Conservation (phyloP, 768 basidiomycete genomes). For the Mycena amicta region DNA sequence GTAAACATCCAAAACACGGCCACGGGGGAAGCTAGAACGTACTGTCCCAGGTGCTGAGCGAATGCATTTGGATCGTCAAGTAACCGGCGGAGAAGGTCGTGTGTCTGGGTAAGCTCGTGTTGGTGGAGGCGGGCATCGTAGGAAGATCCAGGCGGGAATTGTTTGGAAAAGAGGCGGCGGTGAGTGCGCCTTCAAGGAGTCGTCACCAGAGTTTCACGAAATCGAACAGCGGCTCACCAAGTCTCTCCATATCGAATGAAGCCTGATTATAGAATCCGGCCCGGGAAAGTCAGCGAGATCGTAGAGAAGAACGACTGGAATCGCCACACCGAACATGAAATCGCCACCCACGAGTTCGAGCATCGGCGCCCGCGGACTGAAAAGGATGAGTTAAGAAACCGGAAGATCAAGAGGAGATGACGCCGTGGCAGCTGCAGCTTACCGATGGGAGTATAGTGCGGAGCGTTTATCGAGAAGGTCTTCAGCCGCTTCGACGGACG, state of each 20-base stretch:
- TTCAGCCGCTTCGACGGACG: constrained; percentile 37
- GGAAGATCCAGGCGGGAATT: background rate
- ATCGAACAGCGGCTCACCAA: background rate
- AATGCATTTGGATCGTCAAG: background rate
- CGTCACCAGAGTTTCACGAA: background rate
- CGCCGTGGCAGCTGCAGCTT: too few relatives aligned
- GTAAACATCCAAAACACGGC: background rate
- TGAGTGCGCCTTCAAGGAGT: background rate
- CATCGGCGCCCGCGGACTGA: background rate
- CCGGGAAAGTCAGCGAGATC: background rate
- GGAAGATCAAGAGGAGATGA: background rate
- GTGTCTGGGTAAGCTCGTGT: background rate
- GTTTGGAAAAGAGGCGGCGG: background rate
- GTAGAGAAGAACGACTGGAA: too few relatives aligned
- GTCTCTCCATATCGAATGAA: background rate
- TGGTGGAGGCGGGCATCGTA: background rate
- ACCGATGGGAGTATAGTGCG: constrained; percentile 42
- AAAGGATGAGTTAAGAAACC: background rate
- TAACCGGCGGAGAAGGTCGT: background rate
- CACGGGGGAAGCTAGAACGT: background rate
- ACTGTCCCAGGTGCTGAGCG: background rate
- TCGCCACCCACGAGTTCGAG: background rate
- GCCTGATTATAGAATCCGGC: background rate
- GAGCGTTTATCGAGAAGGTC: constrained; percentile 49
- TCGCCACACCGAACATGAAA: background rate